These are phyloP conservation scores for Scorias spongiosa DNA, from an alignment of 2,329 filamentous ascomycete genomes.

Conservation along the genomic window DNA sequence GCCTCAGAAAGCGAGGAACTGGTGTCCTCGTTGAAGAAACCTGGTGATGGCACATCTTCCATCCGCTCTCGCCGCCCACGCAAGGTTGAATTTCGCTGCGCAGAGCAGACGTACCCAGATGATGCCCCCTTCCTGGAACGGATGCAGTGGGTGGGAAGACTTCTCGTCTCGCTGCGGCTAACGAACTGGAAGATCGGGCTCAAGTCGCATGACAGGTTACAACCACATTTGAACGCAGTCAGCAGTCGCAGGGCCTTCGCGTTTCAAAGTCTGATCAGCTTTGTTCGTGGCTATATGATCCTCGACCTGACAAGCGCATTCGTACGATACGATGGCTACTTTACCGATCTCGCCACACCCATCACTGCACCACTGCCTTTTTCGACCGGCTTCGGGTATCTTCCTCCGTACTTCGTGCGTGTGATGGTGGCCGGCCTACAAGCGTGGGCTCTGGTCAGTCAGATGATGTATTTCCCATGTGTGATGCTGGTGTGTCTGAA, in stretches of 20 bases:
- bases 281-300: slow-evolving; percentile 10
- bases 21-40: not conserved
- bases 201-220: slow-evolving; percentile 10
- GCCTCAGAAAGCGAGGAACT: not conserved
- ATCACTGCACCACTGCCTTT: slow-evolving; percentile 6
- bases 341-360: slow-evolving; percentile 6
- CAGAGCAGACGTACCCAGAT: slow-evolving; percentile 5
- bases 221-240: slow-evolving; percentile 9
- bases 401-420: slow-evolving; percentile 9
- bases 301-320: slow-evolving; percentile 13
- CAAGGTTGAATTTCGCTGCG: not conserved
- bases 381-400: not conserved
- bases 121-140: slow-evolving; percentile 8
- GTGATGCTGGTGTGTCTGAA: slow-evolving; percentile 11
- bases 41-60: not conserved
- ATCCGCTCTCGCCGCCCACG: not conserved
- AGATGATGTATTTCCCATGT: slow-evolving; percentile 12
- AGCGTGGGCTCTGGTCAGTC: slow-evolving; percentile 13
- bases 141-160: slow-evolving; percentile 12
- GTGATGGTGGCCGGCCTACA: slow-evolving; percentile 12
- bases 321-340: slow-evolving; percentile 13
- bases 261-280: slow-evolving; percentile 5
- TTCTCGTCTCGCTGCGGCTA: slow-evolving; percentile 12
- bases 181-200: slow-evolving; percentile 14
- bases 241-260: slow-evolving; percentile 6